Percentiles rank a stretch among this genome's conserved stretches.
Evolutionary conservation across 768 basidiomycete genomes (phyloP).

Genomic region (Exsudoporus frostii): DNA sequence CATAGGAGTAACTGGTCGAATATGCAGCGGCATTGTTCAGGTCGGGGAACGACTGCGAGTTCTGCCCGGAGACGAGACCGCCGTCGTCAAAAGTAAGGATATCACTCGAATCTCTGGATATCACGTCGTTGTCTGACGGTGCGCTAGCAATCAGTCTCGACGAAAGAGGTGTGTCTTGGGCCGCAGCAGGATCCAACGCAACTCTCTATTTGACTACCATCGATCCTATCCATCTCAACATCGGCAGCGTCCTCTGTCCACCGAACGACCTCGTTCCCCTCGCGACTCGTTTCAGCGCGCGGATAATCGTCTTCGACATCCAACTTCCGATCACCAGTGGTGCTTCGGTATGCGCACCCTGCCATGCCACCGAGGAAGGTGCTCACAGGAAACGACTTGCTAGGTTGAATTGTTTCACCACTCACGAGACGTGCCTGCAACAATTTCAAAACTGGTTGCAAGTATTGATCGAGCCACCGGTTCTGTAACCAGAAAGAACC

Average conservation of each 20-base stretch:
- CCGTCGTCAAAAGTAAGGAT: slow-evolving; percentile 63
- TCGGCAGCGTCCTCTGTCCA: slow-evolving; percentile 89
- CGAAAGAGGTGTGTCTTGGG: slow-evolving; percentile 75
- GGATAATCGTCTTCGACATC: slow-evolving; percentile 92
- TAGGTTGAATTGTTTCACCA: slow-evolving; percentile 95
- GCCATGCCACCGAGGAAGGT: neutral
- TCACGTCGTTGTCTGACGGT: neutral
- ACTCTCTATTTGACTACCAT: slow-evolving; percentile 80
- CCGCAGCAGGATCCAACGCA: slow-evolving; percentile 86
- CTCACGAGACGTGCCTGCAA: slow-evolving; percentile 88
- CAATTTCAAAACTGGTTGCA: slow-evolving; percentile 74
- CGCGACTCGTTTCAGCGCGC: slow-evolving; percentile 73
- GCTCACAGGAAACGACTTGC: neutral
- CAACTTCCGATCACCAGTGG: slow-evolving; percentile 86
- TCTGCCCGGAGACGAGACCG: slow-evolving; percentile 89
- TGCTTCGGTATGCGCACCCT: slow-evolving; percentile 56
- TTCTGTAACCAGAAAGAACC: slow-evolving; percentile 68
- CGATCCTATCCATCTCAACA: slow-evolving; percentile 80
- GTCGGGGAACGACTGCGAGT: slow-evolving; percentile 86
- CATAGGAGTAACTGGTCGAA: slow-evolving; percentile 74
- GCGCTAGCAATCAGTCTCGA: slow-evolving; percentile 80
- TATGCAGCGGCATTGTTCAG: slow-evolving; percentile 87
- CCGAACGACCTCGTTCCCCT: slow-evolving; percentile 69
- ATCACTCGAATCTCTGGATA: neutral
- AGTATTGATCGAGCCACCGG: slow-evolving; percentile 79